Base-by-base conservation (phyloP, 1,284 basidiomycete genomes). In the Leccinum huronense region DNA sequence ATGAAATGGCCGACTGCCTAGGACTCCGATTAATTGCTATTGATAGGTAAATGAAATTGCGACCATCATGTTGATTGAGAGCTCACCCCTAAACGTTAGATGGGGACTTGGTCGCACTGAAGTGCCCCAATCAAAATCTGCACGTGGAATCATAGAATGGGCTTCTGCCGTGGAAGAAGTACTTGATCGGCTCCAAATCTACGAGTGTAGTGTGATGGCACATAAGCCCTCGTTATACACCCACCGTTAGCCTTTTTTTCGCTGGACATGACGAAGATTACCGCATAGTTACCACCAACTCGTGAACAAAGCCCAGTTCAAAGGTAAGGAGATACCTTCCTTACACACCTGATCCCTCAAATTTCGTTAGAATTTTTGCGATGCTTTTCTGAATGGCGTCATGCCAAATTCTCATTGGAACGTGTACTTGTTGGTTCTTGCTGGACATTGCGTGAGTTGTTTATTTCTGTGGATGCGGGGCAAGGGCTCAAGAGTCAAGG, bases 101-200 rank as follows among this genome's bases (percentile, higher is more conserved):
- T 98, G 97, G 97, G 97, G 97, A 8, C 81, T 98, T 7, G 97
- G 97, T 58, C 87, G 89, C 61, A 97, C 92, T 40, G 88, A 91
- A 64, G 81, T 85, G 60, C 85, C 89, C 13, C 84, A 85, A 59
- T 81, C 82, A 36, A 89, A 88, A 71, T 83, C 86, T 40, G 84
- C 88, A 2, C 84, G 91, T 67, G 94, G 93, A 5, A 89, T 98
- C 61, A 84, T 91, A 62, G 92, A 95, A 72, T 99, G 97, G 97
- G 89, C 94, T 3, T 83, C 84, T 10, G 89, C 96, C 0, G 93
- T 98, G 3, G 90, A 93, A 69, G 93, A 96, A 75, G 90, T 98
- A 3, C 85, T 96, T 30, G 92, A 96, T 71, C 80, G 86, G 62
- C 81, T 99, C 48, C 84, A 84, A 11, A 87, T 98, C 45, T 81